Conservation (phyloP, 2,329 filamentous ascomycete genomes). For the Colletotrichum costaricense region DNA sequence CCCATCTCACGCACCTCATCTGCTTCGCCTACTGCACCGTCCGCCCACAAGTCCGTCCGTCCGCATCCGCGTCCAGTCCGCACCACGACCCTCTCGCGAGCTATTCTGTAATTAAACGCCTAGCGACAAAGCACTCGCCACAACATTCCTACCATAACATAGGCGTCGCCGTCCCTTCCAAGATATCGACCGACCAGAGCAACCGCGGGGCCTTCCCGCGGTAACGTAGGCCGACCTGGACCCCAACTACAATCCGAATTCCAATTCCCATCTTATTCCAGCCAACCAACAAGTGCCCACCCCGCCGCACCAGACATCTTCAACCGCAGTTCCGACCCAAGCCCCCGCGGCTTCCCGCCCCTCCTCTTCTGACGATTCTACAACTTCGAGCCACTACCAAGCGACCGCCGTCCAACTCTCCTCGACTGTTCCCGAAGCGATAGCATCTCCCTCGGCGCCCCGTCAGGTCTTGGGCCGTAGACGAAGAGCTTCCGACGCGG, state of each 20-base stretch:
- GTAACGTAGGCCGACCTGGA: conserved; percentile 53
- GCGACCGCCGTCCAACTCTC: conserved; percentile 38
- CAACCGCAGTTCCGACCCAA: conserved; percentile 59
- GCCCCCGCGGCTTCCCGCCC: conserved; percentile 43
- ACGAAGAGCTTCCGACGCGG: conserved; percentile 58
- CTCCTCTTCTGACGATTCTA: conserved; percentile 31
- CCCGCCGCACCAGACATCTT: conserved; percentile 62
- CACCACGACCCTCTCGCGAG: conserved; percentile 1
- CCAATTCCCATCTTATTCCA: conserved; percentile 47
- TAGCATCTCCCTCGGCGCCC: conserved; percentile 50
- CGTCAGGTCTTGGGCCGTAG: conserved; percentile 65
- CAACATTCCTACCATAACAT: conserved; percentile 24
- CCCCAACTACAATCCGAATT: conserved; percentile 44
- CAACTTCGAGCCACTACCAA: conserved; percentile 37
- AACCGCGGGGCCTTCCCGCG: conserved; percentile 53
- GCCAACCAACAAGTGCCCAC: conserved; percentile 74
- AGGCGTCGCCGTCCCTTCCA: conserved; percentile 10
- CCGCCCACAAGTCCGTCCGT: conserved; percentile 12
- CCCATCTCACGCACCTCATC: conserved; percentile 9
- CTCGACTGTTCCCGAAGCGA: conserved; percentile 51
- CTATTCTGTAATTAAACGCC: conserved; percentile 31
- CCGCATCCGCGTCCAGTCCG: neutral
- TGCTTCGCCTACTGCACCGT: conserved; percentile 14
- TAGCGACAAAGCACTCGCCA: conserved; percentile 30
- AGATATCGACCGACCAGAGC: conserved; percentile 31